phyloP scores from a whole-genome alignment of 495 filamentous ascomycete species.

The Evernia prunastri region DNA sequence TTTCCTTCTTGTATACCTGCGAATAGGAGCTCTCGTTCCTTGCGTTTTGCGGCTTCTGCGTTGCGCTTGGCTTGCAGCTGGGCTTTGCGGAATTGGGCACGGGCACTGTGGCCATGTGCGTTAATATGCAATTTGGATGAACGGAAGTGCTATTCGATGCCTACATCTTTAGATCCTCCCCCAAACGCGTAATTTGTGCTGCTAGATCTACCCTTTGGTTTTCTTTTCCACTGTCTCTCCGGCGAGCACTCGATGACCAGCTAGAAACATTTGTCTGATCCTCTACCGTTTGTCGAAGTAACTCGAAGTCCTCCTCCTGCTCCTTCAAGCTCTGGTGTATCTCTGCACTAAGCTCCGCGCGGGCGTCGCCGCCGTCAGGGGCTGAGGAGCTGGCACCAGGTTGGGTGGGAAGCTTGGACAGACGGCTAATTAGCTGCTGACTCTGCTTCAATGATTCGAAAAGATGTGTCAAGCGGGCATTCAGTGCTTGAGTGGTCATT shows the following conservation, averaged over 20 bases:
- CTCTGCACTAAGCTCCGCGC: slow-evolving; percentile 70
- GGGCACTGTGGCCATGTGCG: slow-evolving; percentile 45
- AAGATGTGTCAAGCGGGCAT: slow-evolving; percentile 59
- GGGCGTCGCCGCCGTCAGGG: slow-evolving; percentile 53
- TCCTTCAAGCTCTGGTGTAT: slow-evolving; percentile 79
- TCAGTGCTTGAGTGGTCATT: slow-evolving; percentile 43
- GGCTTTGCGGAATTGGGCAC: slow-evolving; percentile 72
- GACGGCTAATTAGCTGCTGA: slow-evolving; percentile 65
- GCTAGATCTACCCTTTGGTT: slow-evolving; percentile 53
- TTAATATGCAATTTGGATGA: slow-evolving; percentile 19
- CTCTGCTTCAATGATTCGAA: slow-evolving; percentile 61
- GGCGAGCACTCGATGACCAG: slow-evolving; percentile 30
- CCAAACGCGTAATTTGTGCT: slow-evolving; percentile 56
- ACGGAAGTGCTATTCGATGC: slow-evolving; percentile 12
- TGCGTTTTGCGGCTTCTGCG: slow-evolving; percentile 62
- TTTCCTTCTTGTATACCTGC: slow-evolving; percentile 45
- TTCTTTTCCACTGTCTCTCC: slow-evolving; percentile 39
- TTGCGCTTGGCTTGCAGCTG: slow-evolving; percentile 75
- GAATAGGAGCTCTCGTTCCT: slow-evolving; percentile 72
- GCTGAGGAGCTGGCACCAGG: slow-evolving; percentile 51
- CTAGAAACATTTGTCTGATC: slow-evolving; percentile 44
- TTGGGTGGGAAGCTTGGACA: slow-evolving; percentile 61
- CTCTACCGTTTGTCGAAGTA: slow-evolving; percentile 70
- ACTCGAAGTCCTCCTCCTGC: slow-evolving; percentile 78
- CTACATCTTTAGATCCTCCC: slow-evolving; percentile 54